Percentiles rank a stretch among this genome's conserved stretches.
phyloP scores from a whole-genome alignment of 2,329 filamentous ascomycete species.

The Fulvia fulva region DNA sequence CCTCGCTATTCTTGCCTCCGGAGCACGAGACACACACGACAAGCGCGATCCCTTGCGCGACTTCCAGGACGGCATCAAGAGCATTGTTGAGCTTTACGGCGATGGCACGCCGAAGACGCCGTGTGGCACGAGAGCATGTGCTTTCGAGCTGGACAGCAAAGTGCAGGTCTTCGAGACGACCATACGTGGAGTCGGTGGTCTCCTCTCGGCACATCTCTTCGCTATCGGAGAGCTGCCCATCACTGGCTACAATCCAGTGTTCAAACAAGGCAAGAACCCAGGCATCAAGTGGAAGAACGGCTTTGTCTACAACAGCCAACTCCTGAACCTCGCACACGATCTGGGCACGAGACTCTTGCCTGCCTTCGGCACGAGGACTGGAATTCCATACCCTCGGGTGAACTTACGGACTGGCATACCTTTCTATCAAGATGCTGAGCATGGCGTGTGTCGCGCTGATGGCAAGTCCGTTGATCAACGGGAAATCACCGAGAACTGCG shows the following conservation, averaged over 20 bases:
- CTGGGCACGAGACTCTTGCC: conserved; percentile 79
- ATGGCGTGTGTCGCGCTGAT: conserved; percentile 42
- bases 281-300: conserved; percentile 48
- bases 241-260: conserved; percentile 62
- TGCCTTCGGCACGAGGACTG: conserved; percentile 86
- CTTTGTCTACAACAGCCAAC: conserved; percentile 81
- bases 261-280: conserved; percentile 32
- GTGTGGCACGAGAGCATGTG: conserved; percentile 67
- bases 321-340: conserved; percentile 84
- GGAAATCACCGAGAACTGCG: conserved; percentile 94
- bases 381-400: conserved; percentile 89
- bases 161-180: conserved; percentile 98
- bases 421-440: conserved; percentile 65
- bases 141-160: conserved; percentile 95
- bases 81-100: conserved; percentile 78
- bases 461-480: conserved; percentile 41
- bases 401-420: conserved; percentile 88
- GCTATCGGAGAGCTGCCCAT: conserved; percentile 88
- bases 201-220: conserved; percentile 91
- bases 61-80: conserved; percentile 75
- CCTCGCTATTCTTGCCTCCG: conserved; percentile 83
- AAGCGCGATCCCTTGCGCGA: conserved; percentile 42
- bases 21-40: conserved; percentile 51
- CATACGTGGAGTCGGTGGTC: conserved; percentile 84
- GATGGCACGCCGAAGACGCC: conserved; percentile 73